phyloP scores from a whole-genome alignment of 1,284 basidiomycete genomes.

The Mycena sp. region DNA sequence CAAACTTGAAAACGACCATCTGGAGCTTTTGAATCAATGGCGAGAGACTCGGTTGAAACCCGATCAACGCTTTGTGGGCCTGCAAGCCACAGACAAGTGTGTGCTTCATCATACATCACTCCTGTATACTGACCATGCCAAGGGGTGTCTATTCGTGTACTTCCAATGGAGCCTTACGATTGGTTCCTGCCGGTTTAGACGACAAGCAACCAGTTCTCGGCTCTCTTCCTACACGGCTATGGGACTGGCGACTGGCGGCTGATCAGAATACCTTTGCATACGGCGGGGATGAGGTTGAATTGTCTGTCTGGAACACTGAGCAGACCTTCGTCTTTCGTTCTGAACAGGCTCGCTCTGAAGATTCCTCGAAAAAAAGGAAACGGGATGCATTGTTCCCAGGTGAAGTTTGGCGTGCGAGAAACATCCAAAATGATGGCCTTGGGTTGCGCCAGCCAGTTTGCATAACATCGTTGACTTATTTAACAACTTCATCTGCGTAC shows the following conservation, averaged over 20 bases:
- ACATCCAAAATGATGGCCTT: conserved; percentile 83
- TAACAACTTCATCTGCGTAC: conserved; percentile 52
- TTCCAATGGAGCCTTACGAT: conserved; percentile 74
- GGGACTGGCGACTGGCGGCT: conserved; percentile 70
- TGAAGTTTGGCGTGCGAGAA: conserved; percentile 84
- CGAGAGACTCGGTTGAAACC: conserved; percentile 66
- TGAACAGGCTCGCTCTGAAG: conserved; percentile 21
- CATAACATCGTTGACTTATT: conserved; percentile 73
- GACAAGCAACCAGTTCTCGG: conserved; percentile 39
- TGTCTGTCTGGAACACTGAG: conserved; percentile 85
- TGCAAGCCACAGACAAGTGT: conserved; percentile 58
- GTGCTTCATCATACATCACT: conserved; percentile 23
- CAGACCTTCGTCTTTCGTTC: conserved; percentile 59
- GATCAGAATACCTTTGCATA: conserved; percentile 73
- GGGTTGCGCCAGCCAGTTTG: conserved; percentile 85
- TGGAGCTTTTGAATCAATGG: conserved; percentile 61
- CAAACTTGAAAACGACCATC: conserved; percentile 51
- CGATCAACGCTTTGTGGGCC: conserved; percentile 67
- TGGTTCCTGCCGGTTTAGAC: conserved; percentile 46
- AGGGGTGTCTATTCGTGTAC: conserved; percentile 74
- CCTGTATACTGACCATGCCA: conserved; percentile 4
- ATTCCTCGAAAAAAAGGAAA: conserved; percentile 69
- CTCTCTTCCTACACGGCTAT: conserved; percentile 70
- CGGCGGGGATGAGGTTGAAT: conserved; percentile 89
- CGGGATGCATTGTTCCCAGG: conserved; percentile 68